Conservation (phyloP, 2,329 filamentous ascomycete genomes). For the Aaosphaeria pasadenensis region DNA sequence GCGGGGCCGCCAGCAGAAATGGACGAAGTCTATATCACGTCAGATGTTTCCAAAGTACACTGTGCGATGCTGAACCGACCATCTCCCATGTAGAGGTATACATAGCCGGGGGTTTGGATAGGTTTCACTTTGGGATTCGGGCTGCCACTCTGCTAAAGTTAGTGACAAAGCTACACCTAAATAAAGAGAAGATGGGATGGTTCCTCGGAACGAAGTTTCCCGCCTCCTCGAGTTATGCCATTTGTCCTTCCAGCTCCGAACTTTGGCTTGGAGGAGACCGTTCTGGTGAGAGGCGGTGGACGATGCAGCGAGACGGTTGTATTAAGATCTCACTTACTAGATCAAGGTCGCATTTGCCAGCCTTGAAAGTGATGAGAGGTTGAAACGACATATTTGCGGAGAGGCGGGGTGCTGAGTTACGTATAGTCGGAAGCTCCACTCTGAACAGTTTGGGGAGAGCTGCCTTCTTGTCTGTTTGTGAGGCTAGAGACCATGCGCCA, state of each 20-base stretch:
- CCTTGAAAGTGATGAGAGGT: conserved; percentile 94
- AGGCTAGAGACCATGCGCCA: too few species aligned
- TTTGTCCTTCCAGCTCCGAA: too few species aligned
- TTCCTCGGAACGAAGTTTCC: too few species aligned
- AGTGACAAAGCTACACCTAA: conserved; percentile 8
- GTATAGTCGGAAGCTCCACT: neutral
- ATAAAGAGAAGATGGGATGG: conserved; percentile 32
- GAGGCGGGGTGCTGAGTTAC: neutral
- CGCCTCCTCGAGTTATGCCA: too few species aligned
- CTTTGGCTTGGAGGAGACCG: too few species aligned
- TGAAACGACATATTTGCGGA: conserved; percentile 66
- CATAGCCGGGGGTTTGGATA: conserved; percentile 71
- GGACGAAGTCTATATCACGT: conserved; percentile 66
- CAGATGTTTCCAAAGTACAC: conserved; percentile 4
- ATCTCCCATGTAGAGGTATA: conserved; percentile 83
- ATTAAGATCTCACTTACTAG: conserved; percentile 44
- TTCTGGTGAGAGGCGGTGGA: too few species aligned
- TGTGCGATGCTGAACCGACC: conserved; percentile 48
- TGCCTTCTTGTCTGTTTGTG: too few species aligned
- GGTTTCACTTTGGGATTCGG: conserved; percentile 63
- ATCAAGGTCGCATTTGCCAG: conserved; percentile 81
- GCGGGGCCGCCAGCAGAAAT: conserved; percentile 96
- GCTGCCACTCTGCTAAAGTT: conserved; percentile 16
- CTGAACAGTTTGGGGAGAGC: neutral
- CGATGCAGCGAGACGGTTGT: too few species aligned